These are phyloP conservation scores for Pleurotus cornucopiae DNA, from an alignment of 768 basidiomycete genomes.

Conservation along the genomic window DNA sequence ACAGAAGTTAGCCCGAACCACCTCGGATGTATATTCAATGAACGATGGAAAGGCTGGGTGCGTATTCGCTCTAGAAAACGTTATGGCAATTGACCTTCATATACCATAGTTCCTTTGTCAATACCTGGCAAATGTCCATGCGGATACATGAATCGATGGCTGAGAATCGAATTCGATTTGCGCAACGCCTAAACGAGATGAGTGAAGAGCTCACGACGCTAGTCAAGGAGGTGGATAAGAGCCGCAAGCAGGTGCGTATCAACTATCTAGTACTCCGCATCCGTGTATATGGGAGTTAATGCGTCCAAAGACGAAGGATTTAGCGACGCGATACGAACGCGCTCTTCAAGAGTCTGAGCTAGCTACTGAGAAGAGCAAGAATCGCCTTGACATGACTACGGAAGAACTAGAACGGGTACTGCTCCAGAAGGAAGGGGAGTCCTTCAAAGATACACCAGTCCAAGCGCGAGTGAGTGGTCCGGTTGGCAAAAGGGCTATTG, in stretches of 20 bases:
- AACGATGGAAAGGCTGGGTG: conserved; percentile 96
- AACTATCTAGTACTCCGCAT: background rate
- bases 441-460: conserved; percentile 73
- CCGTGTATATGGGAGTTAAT: background rate
- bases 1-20: conserved; percentile 76
- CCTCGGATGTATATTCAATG: conserved; percentile 77
- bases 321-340: conserved; percentile 84
- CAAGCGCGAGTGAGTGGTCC: conserved; percentile 57
- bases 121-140: conserved; percentile 86
- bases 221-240: conserved; percentile 91
- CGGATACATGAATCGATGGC: conserved; percentile 86
- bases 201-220: conserved; percentile 86
- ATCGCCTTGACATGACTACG: conserved; percentile 80
- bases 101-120: conserved; percentile 53
- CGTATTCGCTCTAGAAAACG: conserved; percentile 16
- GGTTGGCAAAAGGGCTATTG: conserved; percentile 76
- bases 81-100: background rate
- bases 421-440: conserved; percentile 93
- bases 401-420: conserved; percentile 93
- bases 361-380: conserved; percentile 84
- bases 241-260: conserved; percentile 71
- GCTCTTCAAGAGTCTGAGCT: conserved; percentile 84
- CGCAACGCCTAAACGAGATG: conserved; percentile 91
- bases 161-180: conserved; percentile 83
- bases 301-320: conserved; percentile 74